Conservation (phyloP, 768 basidiomycete species). For the Cystofilobasidium macerans region DNA sequence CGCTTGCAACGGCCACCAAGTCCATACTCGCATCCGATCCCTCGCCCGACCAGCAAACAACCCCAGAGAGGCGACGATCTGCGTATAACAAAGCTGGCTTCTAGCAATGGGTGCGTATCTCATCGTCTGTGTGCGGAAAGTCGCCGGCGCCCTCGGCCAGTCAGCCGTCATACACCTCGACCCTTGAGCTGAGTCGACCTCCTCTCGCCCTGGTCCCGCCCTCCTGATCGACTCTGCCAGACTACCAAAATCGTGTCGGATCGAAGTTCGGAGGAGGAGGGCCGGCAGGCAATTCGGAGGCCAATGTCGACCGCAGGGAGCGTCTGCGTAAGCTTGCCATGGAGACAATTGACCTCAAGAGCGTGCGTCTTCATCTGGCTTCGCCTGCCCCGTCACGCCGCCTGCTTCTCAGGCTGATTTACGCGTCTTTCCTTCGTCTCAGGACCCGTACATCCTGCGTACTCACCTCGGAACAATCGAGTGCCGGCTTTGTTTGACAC, state of each 20-base stretch:
- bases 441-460: slow-evolving; percentile 97
- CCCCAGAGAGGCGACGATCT: no score
- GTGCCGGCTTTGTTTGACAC: slow-evolving; percentile 91
- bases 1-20: no score
- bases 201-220: neutral
- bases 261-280: slow-evolving; percentile 94
- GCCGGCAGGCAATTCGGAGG: slow-evolving; percentile 79
- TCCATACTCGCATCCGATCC: no score
- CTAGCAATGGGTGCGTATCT: no score
- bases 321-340: slow-evolving; percentile 86
- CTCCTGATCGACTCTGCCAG: neutral
- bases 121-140: no score
- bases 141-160: no score
- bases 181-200: neutral
- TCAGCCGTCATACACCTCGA: no score
- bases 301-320: slow-evolving; percentile 89
- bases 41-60: no score
- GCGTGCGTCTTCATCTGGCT: slow-evolving; percentile 46
- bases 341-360: slow-evolving; percentile 95
- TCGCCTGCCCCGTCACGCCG: neutral
- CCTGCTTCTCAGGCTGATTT: neutral
- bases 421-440: slow-evolving; percentile 5
- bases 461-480: slow-evolving; percentile 97
- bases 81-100: no score
- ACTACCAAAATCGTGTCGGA: slow-evolving; percentile 73